Percentiles rank a stretch among this genome's conserved stretches.
Conservation (phyloP, 169 alveolate species). For the Cryptosporidium ryanae region DNA sequence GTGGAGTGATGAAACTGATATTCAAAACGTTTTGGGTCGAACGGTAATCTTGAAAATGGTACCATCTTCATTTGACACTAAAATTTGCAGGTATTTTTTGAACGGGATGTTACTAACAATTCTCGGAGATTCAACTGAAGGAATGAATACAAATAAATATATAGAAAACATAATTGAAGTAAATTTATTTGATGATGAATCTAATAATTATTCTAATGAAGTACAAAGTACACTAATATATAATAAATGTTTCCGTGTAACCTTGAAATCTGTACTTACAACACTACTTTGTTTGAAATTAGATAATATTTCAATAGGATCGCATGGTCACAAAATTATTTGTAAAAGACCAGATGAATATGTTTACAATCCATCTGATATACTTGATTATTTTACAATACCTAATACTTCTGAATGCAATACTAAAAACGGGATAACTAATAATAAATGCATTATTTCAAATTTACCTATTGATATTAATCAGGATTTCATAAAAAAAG, state of each 20-base stretch:
- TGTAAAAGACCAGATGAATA: conserved; percentile 45
- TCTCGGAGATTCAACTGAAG: conserved; percentile 1
- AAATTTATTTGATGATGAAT: neutral
- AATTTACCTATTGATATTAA: conserved; percentile 37
- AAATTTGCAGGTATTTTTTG: conserved; percentile 17
- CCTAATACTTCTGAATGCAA: conserved; percentile 2
- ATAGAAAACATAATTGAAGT: conserved; percentile 8
- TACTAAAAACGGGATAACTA: neutral
- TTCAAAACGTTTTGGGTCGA: neutral
- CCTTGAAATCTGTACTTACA: conserved; percentile 7
- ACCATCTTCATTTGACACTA: conserved; percentile 25
- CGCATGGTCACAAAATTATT: neutral
- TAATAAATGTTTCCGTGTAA: conserved; percentile 8
- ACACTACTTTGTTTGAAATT: conserved; percentile 34
- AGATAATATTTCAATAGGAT: conserved; percentile 15
- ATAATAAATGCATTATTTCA: conserved; percentile 30
- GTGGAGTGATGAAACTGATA: conserved; percentile 6
- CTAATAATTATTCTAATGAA: no score
- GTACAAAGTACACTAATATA: no score
- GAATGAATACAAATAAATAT: neutral
- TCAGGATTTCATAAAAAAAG: conserved; percentile 22
- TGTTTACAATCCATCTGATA: neutral
- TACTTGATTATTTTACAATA: conserved; percentile 3
- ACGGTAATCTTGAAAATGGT: conserved; percentile 23
- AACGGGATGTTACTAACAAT: conserved; percentile 16